Evolutionary conservation across 75 land plant genomes (phyloP).

Genomic region (Picea glauca): DNA sequence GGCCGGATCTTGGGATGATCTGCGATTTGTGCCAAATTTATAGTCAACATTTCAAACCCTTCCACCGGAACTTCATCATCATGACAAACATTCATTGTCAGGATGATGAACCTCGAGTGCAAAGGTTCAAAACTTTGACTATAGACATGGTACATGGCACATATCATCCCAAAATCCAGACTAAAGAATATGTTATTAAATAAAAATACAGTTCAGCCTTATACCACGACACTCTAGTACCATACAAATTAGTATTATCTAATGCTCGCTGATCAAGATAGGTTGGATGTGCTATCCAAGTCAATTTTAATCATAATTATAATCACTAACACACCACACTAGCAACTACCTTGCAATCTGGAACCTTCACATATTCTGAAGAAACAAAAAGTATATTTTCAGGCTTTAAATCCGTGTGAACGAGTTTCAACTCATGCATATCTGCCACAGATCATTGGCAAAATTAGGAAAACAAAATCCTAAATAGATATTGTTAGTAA

Average conservation of each 20-base stretch:
- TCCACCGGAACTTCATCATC: neutral
- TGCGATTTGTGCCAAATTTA: no score
- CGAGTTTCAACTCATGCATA: slow-evolving; percentile 81
- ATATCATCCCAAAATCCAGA: neutral
- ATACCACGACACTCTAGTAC: neutral
- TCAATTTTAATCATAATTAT: neutral
- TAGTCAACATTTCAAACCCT: neutral
- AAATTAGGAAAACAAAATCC: slow-evolving; percentile 1
- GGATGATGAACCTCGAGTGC: neutral
- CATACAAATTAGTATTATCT: neutral
- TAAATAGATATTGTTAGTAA: no score
- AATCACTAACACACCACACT: neutral
- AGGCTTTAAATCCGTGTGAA: slow-evolving; percentile 91
- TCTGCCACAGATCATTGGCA: slow-evolving; percentile 40
- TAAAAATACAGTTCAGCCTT: neutral
- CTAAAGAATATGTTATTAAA: neutral
- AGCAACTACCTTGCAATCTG: slow-evolving; percentile 58
- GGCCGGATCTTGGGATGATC: no score
- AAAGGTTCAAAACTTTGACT: neutral
- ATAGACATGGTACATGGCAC: neutral
- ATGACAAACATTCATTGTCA: neutral
- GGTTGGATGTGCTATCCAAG: neutral
- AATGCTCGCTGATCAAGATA: neutral
- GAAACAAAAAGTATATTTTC: slow-evolving; percentile 89
- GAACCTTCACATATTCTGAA: slow-evolving; percentile 57